Evolutionary conservation across 1,139 yeast species (phyloP), one percentile per base, ranked within the genome.

Genomic region (Zygoascus meyerae): DNA sequence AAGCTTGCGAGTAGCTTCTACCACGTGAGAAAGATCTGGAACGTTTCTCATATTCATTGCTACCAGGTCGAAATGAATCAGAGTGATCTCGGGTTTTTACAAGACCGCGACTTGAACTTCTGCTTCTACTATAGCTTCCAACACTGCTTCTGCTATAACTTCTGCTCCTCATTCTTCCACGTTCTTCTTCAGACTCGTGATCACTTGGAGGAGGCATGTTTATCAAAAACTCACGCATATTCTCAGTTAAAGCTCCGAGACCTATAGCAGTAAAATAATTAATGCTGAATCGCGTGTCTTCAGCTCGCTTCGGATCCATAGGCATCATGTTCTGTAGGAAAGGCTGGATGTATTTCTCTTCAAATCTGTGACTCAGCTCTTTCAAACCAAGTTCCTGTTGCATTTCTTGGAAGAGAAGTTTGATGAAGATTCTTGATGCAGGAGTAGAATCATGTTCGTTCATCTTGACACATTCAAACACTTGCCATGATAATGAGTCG

Each of bases 191-290:
- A n/a, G n/a, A n/a, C n/a, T n/a, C n/a, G n/a, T n/a, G n/a, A n/a
- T n/a, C n/a, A n/a, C n/a, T n/a, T 7, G 39, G 64, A 5, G 52
- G 50, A 12, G 77, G 74, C 33, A 73, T 54, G 28, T 59, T 58
- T 46, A 63, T 58, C 51, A 86, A 67, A 11, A 70, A 72, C 9
- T 70, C 73, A 65, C 98, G 75, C 95, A 89, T 84, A 9, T 70
- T 76, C 42, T 87, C 95, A 0, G 97, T 90, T 49, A 92, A 62
- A 1, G 76, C 74, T 42, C 97, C 97, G 46, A 90, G 64, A 0
- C 95, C 95, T 55, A 92, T 87, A 1, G 97, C 96, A 0, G 97
- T 90, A 66, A 90, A 92, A 62, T 75, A 92, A 60, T 92, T 92
- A 61, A 90, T 87, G 1, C 95, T 77, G 62, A 89, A 92, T 50